These are phyloP conservation scores for Clavispora phyllophila DNA, from an alignment of 805 yeast genomes.

Conservation along the genomic window DNA sequence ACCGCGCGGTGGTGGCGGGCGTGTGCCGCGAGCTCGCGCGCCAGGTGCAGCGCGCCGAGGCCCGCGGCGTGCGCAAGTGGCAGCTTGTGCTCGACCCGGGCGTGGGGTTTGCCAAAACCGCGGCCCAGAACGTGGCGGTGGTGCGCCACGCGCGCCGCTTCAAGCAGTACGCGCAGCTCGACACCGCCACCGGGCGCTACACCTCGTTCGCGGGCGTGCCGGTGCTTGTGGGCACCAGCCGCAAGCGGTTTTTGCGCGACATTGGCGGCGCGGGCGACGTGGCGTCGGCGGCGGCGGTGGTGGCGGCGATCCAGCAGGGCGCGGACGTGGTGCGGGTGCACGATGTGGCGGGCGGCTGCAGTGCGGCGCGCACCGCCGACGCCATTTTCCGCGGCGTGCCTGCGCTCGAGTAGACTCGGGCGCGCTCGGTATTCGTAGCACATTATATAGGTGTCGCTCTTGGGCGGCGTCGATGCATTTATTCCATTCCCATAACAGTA, in stretches of 20 bases:
- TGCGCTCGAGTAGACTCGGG: not conserved
- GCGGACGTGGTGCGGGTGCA: constrained; percentile 86
- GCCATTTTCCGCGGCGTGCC: constrained; percentile 47
- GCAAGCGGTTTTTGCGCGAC: constrained; percentile 81
- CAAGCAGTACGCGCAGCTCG: constrained; percentile 42
- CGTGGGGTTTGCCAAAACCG: constrained; percentile 86
- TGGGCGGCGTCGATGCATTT: no score
- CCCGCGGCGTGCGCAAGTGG: constrained; percentile 74
- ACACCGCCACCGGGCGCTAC: constrained; percentile 19
- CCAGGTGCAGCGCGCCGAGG: constrained; percentile 52
- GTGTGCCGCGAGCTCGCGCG: constrained; percentile 61
- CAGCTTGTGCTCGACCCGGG: constrained; percentile 94
- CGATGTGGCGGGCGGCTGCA: constrained; percentile 56
- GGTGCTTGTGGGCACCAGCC: constrained; percentile 77
- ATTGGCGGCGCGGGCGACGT: constrained; percentile 62
- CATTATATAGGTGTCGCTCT: no score
- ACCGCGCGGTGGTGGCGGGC: constrained; percentile 43
- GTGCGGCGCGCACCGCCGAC: constrained; percentile 57
- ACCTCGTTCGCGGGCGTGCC: constrained; percentile 53
- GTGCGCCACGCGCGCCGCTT: constrained; percentile 47
- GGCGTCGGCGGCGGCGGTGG: constrained; percentile 73
- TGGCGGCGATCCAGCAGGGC: constrained; percentile 68
- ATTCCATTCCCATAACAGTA: no score
- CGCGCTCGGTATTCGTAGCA: no score
- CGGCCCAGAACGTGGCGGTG: constrained; percentile 63